Evolutionary conservation across 75 land plant genomes (phyloP).

Genomic region (Chamaecyparis obtusa): DNA sequence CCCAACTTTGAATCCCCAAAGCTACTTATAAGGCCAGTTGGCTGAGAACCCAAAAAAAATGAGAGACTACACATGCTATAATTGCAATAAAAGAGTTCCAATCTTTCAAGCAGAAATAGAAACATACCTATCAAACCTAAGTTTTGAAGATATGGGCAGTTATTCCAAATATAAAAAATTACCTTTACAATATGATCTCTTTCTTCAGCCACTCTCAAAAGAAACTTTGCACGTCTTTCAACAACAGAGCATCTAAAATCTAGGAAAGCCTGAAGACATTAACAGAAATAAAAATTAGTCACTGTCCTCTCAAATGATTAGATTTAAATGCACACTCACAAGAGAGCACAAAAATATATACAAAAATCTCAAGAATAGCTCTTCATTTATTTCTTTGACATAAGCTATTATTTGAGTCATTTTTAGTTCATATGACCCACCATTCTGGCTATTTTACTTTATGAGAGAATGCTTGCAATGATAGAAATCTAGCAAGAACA

Average conservation of each 20-base stretch:
- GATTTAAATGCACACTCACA: neutral
- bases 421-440: neutral
- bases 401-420: neutral
- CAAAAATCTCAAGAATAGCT: neutral
- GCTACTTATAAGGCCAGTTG: neutral
- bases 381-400: neutral
- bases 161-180: neutral
- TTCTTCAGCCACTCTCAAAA: conserved; percentile 75
- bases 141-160: neutral
- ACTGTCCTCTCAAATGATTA: neutral
- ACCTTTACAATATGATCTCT: conserved; percentile 93
- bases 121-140: neutral
- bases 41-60: neutral
- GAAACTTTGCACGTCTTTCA: conserved; percentile 84
- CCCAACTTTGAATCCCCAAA: neutral
- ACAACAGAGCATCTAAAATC: conserved; percentile 89
- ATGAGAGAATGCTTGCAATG: neutral
- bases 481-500: neutral
- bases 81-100: neutral
- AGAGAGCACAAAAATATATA: no score
- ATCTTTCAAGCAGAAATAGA: neutral
- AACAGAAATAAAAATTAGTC: neutral
- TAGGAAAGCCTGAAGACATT: conserved; percentile 64
- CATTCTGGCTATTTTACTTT: neutral
- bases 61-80: neutral